These are phyloP conservation scores for Malassezia caprae DNA, from an alignment of 1,284 basidiomycete genomes.

Conservation along the genomic window DNA sequence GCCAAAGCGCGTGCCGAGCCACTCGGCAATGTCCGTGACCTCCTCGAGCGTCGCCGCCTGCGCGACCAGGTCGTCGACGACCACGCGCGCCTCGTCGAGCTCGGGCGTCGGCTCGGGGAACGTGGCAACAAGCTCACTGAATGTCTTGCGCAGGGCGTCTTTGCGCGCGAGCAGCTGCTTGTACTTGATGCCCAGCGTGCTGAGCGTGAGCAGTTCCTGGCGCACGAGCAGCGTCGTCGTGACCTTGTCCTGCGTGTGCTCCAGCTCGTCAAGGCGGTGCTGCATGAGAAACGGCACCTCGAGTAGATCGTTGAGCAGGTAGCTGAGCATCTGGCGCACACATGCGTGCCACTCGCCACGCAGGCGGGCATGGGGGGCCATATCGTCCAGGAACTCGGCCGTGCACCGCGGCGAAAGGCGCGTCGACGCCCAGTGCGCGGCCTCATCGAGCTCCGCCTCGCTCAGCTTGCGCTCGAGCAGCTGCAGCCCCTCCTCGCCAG, in stretches of 20 bases:
- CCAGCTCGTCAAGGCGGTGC: constrained; percentile 82
- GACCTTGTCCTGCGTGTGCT: constrained; percentile 53
- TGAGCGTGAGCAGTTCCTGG: constrained; percentile 54
- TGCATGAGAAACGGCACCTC: constrained; percentile 93
- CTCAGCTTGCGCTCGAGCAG: constrained; percentile 58
- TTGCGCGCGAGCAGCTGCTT: constrained; percentile 38
- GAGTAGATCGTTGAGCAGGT: constrained; percentile 72
- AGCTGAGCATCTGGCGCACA: constrained; percentile 68
- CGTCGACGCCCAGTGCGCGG: constrained; percentile 77
- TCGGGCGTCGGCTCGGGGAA: constrained; percentile 54
- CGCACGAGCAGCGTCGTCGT: constrained; percentile 34
- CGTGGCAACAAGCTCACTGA: constrained; percentile 56
- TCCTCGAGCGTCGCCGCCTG: constrained; percentile 61
- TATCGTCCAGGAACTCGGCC: constrained; percentile 56
- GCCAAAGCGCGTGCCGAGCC: constrained; percentile 71
- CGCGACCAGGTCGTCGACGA: constrained; percentile 42
- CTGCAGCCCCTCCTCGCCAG: constrained; percentile 52
- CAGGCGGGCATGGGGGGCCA: constrained; percentile 57
- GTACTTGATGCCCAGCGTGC: constrained; percentile 54
- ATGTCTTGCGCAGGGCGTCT: constrained; percentile 34
- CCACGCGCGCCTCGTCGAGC: constrained; percentile 1
- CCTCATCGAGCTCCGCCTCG: constrained; percentile 65
- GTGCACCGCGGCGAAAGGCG: constrained; percentile 59
- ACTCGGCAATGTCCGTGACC: constrained; percentile 82
- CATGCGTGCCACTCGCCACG: constrained; percentile 65